Percentiles rank a stretch among this genome's conserved stretches.
Evolutionary conservation across 805 yeast genomes (phyloP).

Genomic region (Candida alai): DNA sequence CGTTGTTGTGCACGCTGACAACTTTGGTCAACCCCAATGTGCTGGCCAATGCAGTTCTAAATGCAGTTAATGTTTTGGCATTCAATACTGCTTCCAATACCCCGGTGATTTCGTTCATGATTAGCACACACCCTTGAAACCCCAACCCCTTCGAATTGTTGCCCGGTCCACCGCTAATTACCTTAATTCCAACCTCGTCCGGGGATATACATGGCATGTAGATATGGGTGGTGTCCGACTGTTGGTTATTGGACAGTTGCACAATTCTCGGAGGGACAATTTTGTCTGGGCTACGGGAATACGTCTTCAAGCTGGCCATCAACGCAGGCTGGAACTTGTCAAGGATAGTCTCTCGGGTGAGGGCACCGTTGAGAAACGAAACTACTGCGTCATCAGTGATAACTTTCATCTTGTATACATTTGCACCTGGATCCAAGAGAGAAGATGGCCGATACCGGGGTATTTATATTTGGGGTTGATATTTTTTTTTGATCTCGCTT

Average conservation of each 20-base stretch:
- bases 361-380: constrained; percentile 19
- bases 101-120: constrained; percentile 51
- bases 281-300: constrained; percentile 38
- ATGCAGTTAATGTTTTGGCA: constrained; percentile 59
- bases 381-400: constrained; percentile 29
- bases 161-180: constrained; percentile 49
- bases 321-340: constrained; percentile 34
- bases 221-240: constrained; percentile 43
- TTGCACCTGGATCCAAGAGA: too few relatives aligned
- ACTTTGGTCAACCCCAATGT: constrained; percentile 42
- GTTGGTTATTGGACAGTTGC: constrained; percentile 29
- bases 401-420: constrained; percentile 26
- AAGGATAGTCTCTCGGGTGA: constrained; percentile 22
- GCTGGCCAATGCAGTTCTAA: constrained; percentile 61
- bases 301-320: constrained; percentile 35
- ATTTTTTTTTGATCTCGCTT: too few relatives aligned
- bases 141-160: constrained; percentile 39
- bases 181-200: constrained; percentile 53
- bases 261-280: constrained; percentile 55
- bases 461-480: too few relatives aligned
- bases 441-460: too few relatives aligned
- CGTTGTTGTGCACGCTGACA: constrained; percentile 17
- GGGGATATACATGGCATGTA: constrained; percentile 66
- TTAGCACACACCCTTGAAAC: constrained; percentile 53
- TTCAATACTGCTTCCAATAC: constrained; percentile 49